Base-by-base conservation (phyloP, 1,284 basidiomycete genomes). In the Fistulinella staudtii region DNA sequence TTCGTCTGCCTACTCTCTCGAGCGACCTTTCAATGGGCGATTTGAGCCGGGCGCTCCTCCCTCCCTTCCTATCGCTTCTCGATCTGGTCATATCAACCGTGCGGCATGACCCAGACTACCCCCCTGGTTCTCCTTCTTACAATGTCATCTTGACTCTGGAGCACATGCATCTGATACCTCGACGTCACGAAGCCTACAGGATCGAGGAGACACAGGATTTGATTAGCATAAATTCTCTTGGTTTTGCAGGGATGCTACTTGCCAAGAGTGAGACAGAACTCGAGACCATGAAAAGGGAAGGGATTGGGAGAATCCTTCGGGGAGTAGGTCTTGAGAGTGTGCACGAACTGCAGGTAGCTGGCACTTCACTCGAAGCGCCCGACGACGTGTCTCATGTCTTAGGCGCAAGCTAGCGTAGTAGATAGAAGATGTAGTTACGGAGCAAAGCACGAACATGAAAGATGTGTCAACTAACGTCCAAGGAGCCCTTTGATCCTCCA, bases 231-330 rank as follows among this genome's bases (percentile, higher is more conserved):
- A 93, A 94, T 63, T 76, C 90, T 37, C 74, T 93, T 28, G 92
- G 88, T n/a, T 93, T 85, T 60, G 86, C 89, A 11, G 91, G 92
- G 3, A 79, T 89, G 80, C 57, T 93, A 48, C 76, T 94, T 39
- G 89, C 89, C 33, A 89, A 85, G 69, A 89, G 82, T 53, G 78
- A 84, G 47, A 72, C 72, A 17, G 88, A 92, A 68, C 63, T 89
- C 39, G 77, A 79, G 46, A 75, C 74, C 1, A 76, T 92, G 30
- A 77, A 77, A 62, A 68, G 67, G 43, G 79, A 82, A 61, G 75
- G 79, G 3, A 66, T 85, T 22, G 69, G 72, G 11, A 77, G 70
- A 49, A 81, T 89, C 31, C 62, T 89, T 53, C 65, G 68, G 43
- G 72, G 69, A 27, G 82, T 88, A 13, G 84, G 73, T 25, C 61